Evolutionary conservation across 768 basidiomycete species (phyloP).

Genomic region (Lentinus brumalis): DNA sequence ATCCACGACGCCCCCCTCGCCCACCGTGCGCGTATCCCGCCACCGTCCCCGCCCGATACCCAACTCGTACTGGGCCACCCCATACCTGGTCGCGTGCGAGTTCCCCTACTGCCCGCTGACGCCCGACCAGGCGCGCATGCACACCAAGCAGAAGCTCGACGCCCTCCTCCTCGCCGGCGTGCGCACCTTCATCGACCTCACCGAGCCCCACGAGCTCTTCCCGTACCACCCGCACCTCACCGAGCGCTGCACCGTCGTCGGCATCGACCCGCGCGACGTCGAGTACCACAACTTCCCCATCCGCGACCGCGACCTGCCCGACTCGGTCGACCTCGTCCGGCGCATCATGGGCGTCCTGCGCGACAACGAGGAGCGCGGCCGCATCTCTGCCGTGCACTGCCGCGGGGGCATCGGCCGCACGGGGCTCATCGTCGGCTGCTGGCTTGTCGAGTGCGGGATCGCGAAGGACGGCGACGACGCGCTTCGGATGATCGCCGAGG

Average conservation of each 20-base stretch:
- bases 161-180: conserved; percentile 70
- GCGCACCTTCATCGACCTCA: conserved; percentile 82
- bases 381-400: conserved; percentile 76
- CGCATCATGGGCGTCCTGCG: conserved; percentile 57
- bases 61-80: conserved; percentile 86
- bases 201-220: conserved; percentile 75
- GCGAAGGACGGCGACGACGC: conserved; percentile 68
- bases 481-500: conserved; percentile 59
- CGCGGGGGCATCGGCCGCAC: conserved; percentile 77
- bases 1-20: conserved; percentile 8
- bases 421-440: conserved; percentile 68
- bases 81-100: conserved; percentile 74
- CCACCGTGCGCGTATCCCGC: conserved; percentile 16
- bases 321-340: conserved; percentile 59
- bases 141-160: conserved; percentile 70
- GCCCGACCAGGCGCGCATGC: conserved; percentile 25
- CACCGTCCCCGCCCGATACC: conserved; percentile 59
- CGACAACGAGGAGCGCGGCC: conserved; percentile 59
- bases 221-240: conserved; percentile 63
- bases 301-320: conserved; percentile 68
- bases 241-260: conserved; percentile 53
- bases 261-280: conserved; percentile 55
- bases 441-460: conserved; percentile 68
- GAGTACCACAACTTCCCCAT: conserved; percentile 83
- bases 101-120: conserved; percentile 60